phyloP scores from a whole-genome alignment of 2,329 filamentous ascomycete species.

The Albophoma yamanashiensis region DNA sequence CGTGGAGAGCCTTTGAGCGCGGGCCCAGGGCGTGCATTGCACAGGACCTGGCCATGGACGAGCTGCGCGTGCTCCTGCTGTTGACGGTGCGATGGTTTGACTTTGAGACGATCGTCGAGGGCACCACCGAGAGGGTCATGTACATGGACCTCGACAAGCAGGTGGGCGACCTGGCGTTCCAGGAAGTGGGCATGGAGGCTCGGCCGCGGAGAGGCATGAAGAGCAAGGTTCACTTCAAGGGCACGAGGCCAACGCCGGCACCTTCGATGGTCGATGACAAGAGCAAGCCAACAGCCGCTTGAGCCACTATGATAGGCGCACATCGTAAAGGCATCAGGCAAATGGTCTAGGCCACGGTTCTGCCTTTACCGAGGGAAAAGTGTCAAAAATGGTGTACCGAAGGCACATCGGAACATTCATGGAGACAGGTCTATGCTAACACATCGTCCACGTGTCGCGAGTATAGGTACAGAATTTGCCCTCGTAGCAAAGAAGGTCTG shows the following conservation, averaged over 20 bases:
- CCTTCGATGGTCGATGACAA: background rate
- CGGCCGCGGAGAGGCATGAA: slow-evolving; percentile 2
- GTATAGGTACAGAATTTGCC: background rate
- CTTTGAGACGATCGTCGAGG: slow-evolving; percentile 6
- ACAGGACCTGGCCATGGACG: slow-evolving; percentile 20
- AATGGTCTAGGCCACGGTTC: background rate
- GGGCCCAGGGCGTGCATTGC: slow-evolving; percentile 24
- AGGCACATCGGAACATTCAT: background rate
- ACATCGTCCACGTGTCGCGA: background rate
- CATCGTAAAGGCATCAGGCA: background rate
- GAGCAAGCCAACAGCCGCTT: background rate
- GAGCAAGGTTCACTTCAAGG: background rate
- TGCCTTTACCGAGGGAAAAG: background rate
- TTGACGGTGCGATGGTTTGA: slow-evolving; percentile 8
- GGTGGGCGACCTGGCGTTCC: slow-evolving; percentile 7
- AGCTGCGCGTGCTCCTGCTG: slow-evolving; percentile 15
- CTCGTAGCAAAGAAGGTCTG: background rate
- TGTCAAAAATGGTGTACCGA: background rate
- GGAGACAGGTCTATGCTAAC: background rate
- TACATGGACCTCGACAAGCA: slow-evolving; percentile 8
- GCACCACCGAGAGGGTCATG: slow-evolving; percentile 5
- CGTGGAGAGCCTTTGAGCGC: slow-evolving; percentile 20
- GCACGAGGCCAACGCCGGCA: background rate
- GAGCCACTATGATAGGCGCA: background rate
- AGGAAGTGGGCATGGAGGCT: slow-evolving; percentile 8